Conservation (phyloP, 2,329 filamentous ascomycete genomes). For the Penicillium sp. region DNA sequence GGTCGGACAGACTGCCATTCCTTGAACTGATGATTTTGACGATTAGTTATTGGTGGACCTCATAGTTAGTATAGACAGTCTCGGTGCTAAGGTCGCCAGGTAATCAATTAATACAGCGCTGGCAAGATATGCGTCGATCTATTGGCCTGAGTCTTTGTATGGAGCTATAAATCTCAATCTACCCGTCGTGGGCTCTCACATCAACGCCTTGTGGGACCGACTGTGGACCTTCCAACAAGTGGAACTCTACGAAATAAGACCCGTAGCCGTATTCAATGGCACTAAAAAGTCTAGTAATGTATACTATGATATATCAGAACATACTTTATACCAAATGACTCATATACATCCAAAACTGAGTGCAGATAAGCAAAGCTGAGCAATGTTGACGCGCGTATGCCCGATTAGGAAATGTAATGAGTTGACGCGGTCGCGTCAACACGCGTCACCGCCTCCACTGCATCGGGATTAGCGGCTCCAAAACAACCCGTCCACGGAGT, state of each 20-base stretch:
- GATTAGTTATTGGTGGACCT: not conserved
- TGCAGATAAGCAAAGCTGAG: not conserved
- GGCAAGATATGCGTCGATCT: not conserved
- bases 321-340: too few species aligned
- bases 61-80: not conserved
- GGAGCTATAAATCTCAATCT: not conserved
- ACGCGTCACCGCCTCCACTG: conserved; percentile 21
- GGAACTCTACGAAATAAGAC: not conserved
- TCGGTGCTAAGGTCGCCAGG: not conserved
- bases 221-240: too few species aligned
- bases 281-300: not conserved
- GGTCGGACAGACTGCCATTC: conserved; percentile 1
- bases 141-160: not conserved
- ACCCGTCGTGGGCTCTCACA: not conserved
- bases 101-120: not conserved
- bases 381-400: conserved; percentile 5
- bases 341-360: not conserved
- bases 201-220: too few species aligned
- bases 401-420: conserved; percentile 30
- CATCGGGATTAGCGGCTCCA: conserved; percentile 27
- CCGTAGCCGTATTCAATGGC: not conserved
- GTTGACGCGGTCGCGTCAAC: conserved; percentile 24
- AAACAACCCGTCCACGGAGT: conserved; percentile 33
- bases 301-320: not conserved
- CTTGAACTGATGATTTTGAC: not conserved